A percentile compares a stretch with the other conserved stretches of the same genome.
Evolutionary conservation across 106 monocot species (phyloP).

Genomic region (Posidonia australis): DNA sequence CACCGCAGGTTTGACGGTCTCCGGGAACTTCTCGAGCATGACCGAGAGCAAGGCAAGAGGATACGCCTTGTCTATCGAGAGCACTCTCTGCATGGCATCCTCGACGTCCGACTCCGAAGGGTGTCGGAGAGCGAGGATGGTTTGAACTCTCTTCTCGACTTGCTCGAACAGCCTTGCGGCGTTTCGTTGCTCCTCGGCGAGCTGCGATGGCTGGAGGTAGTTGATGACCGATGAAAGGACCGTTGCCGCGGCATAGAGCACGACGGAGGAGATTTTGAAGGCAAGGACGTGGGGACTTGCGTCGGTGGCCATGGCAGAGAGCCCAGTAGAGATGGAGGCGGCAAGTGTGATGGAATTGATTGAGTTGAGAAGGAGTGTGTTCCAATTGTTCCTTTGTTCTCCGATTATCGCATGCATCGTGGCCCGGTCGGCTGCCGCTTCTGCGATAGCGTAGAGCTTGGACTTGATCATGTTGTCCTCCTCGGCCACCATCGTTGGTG

Average conservation of each 20-base stretch:
- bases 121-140: conserved; percentile 8
- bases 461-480: not conserved
- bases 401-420: conserved; percentile 82
- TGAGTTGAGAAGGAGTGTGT: conserved; percentile 46
- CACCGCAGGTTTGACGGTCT: conserved; percentile 39
- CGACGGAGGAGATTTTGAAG: conserved; percentile 37
- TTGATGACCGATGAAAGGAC: conserved; percentile 38
- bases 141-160: conserved; percentile 43
- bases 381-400: conserved; percentile 70
- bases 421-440: conserved; percentile 59
- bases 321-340: conserved; percentile 48
- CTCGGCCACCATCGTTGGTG: not conserved
- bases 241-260: conserved; percentile 30
- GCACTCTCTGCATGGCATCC: conserved; percentile 45
- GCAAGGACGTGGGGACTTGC: conserved; percentile 2
- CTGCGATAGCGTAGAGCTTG: conserved; percentile 27
- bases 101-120: conserved; percentile 25
- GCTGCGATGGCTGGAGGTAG: conserved; percentile 88
- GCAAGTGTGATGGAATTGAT: conserved; percentile 39
- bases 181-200: conserved; percentile 83
- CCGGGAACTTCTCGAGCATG: conserved; percentile 84
- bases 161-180: conserved; percentile 57
- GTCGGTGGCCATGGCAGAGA: conserved; percentile 7
- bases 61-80: conserved; percentile 69
- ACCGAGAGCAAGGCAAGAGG: conserved; percentile 56